Conservation (phyloP, 2,329 filamentous ascomycete genomes). For the Phialocephala sp. region DNA sequence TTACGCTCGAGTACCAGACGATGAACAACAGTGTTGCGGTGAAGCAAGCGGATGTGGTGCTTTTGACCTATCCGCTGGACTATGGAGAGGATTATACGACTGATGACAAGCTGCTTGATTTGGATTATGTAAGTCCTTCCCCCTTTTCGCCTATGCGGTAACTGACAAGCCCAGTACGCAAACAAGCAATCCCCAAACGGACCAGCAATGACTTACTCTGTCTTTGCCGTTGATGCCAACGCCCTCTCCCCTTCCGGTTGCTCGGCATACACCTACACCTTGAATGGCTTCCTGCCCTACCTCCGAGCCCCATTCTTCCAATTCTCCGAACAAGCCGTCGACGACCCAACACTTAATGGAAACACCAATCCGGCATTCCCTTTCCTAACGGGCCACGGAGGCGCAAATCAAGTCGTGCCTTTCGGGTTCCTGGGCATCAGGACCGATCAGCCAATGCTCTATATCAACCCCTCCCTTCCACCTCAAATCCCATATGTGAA, state of each 20-base stretch:
- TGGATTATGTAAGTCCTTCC: slow-evolving; percentile 59
- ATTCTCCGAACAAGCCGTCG: slow-evolving; percentile 71
- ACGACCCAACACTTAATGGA: slow-evolving; percentile 64
- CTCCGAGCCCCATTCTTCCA: slow-evolving; percentile 71
- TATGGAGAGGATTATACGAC: slow-evolving; percentile 61
- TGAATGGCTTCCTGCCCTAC: slow-evolving; percentile 69
- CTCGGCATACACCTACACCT: slow-evolving; percentile 69
- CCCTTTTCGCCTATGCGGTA: neutral
- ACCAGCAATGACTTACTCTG: slow-evolving; percentile 75
- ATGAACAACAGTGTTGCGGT: slow-evolving; percentile 72
- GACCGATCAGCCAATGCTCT: slow-evolving; percentile 61
- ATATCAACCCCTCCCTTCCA: slow-evolving; percentile 66
- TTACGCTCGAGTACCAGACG: slow-evolving; percentile 67
- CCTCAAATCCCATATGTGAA: slow-evolving; percentile 63
- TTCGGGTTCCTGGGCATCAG: slow-evolving; percentile 72
- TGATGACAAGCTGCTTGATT: slow-evolving; percentile 53
- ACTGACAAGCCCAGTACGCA: slow-evolving; percentile 56
- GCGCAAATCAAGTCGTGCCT: slow-evolving; percentile 69
- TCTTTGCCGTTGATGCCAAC: slow-evolving; percentile 71
- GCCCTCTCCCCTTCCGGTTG: slow-evolving; percentile 70
- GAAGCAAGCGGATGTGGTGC: slow-evolving; percentile 74
- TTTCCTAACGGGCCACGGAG: slow-evolving; percentile 74
- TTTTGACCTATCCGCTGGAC: slow-evolving; percentile 68
- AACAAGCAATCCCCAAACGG: slow-evolving; percentile 70
- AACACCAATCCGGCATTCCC: slow-evolving; percentile 49